Evolutionary conservation across 225 moss, liverwort and hornwort species (phyloP).

Genomic region (Physcomitrium patens): DNA sequence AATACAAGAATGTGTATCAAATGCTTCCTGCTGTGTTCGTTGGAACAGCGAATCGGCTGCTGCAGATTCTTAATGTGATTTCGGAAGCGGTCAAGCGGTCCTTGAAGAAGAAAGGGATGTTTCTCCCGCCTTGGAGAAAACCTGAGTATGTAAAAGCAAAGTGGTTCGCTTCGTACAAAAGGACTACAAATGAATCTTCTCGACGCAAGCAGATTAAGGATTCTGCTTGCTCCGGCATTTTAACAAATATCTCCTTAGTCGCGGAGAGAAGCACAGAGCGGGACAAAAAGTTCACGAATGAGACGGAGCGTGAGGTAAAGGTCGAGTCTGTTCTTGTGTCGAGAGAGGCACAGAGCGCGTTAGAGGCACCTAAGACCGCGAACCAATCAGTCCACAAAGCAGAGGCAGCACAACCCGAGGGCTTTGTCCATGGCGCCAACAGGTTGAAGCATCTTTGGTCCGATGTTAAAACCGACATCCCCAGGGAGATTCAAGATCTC

Average conservation of each 20-base stretch:
- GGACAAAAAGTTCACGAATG: constrained; percentile 69
- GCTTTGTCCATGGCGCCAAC: constrained; percentile 64
- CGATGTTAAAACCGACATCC: constrained; percentile 23
- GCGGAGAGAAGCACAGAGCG: constrained; percentile 57
- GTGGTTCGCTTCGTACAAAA: constrained; percentile 80
- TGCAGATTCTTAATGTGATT: constrained; percentile 74
- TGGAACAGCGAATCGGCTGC: constrained; percentile 68
- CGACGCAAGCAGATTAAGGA: constrained; percentile 24
- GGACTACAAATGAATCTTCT: constrained; percentile 69
- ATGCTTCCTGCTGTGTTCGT: constrained; percentile 66
- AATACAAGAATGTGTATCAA: constrained; percentile 62
- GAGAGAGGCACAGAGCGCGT: constrained; percentile 32
- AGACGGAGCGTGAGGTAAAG: constrained; percentile 65
- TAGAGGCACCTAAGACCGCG: constrained; percentile 10
- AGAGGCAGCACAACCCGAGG: constrained; percentile 46
- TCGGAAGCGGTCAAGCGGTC: constrained; percentile 81
- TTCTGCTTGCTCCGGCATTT: not conserved
- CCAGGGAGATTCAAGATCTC: constrained; percentile 34
- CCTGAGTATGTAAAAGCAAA: constrained; percentile 83
- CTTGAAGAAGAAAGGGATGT: constrained; percentile 82
- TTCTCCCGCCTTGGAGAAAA: constrained; percentile 91
- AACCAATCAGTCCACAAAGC: not conserved
- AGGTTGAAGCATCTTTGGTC: constrained; percentile 51
- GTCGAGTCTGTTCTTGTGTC: constrained; percentile 45
- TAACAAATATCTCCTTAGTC: constrained; percentile 47